Percentiles rank a stretch among this genome's conserved stretches.
Conservation (phyloP, 1,284 basidiomycete species). For the Cutaneotrichosporon sp. region DNA sequence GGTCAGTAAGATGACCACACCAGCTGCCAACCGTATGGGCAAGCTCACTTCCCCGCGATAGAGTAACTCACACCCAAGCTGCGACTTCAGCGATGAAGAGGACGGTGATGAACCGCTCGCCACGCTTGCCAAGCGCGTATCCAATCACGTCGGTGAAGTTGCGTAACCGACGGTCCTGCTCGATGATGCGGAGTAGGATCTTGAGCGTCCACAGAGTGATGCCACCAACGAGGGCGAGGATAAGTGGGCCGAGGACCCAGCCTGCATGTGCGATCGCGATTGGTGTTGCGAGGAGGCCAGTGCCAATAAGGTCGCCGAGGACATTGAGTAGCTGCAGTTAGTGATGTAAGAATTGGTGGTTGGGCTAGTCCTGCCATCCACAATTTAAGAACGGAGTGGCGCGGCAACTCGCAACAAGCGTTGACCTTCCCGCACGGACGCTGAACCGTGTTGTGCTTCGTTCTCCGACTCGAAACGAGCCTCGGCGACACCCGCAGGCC, state of each 20-base stretch:
- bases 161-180: conserved; percentile 37
- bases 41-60: no score
- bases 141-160: conserved; percentile 44
- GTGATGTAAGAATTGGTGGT: not conserved
- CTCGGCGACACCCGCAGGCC: no score
- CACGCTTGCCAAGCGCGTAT: conserved; percentile 56
- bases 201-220: conserved; percentile 74
- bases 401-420: no score
- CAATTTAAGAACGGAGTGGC: no score
- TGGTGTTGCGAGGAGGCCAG: conserved; percentile 83
- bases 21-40: no score
- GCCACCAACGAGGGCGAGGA: conserved; percentile 67
- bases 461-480: no score
- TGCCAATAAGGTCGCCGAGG: conserved; percentile 75
- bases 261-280: conserved; percentile 79
- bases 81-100: conserved; percentile 82
- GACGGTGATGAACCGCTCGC: conserved; percentile 61
- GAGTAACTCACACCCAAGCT: conserved; percentile 49
- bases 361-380: no score
- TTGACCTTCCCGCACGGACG: no score
- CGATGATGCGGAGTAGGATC: conserved; percentile 42
- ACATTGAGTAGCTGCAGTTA: conserved; percentile 69
- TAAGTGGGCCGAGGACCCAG: conserved; percentile 68
- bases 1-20: not conserved
- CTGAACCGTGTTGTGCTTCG: no score